Base-by-base conservation (phyloP, 495 filamentous ascomycete genomes). In the Endocarpon pusillum region DNA sequence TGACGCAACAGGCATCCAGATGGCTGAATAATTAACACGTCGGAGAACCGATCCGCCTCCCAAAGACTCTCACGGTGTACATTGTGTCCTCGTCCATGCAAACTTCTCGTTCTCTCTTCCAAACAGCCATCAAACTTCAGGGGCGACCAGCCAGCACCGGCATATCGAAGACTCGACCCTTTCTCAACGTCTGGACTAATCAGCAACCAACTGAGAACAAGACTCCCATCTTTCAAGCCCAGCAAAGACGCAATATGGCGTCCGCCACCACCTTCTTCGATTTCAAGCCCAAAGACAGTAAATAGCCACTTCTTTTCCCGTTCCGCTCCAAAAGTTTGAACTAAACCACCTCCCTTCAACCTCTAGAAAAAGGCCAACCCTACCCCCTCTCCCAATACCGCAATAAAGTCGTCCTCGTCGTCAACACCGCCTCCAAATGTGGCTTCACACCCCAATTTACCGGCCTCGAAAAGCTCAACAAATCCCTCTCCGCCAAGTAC, bases 391-490 rank as follows among this genome's bases (percentile, higher is more conserved):
- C 57, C 42, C 48, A 66, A 20, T 74, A 83, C 56, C 66, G 79
- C 39, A 81, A 78, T 64, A 94, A 94, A 54, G 86, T 94, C 53
- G 72, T 96, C 41, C 78, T 99, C 26, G 47, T 92, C 45, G 89
- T 96, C 58, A 99, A 99, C 70, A 92, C 84, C n/a, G 89, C 89
- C 40, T 91, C 81, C 49, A 94, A 94, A 66, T 99, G 89, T 63
- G 89, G 91, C 51, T 96, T 94, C 72, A 94, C 89, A 7, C 80
- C 80, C n/a, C 89, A 99, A 59, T 96, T 86, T 54, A 71, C 70
- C 34, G 82, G 78, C 11, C 81, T 99, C 21, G 85, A 99, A 66
- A 75, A 68, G 38, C 64, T 99, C 39, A 93, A 94, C 67, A 74
- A 94, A 57, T 62, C 67, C 28, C 48, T 94, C 49, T 70, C 65